phyloP scores from a whole-genome alignment of 208 protist species.

The Leishmania arabica region DNA sequence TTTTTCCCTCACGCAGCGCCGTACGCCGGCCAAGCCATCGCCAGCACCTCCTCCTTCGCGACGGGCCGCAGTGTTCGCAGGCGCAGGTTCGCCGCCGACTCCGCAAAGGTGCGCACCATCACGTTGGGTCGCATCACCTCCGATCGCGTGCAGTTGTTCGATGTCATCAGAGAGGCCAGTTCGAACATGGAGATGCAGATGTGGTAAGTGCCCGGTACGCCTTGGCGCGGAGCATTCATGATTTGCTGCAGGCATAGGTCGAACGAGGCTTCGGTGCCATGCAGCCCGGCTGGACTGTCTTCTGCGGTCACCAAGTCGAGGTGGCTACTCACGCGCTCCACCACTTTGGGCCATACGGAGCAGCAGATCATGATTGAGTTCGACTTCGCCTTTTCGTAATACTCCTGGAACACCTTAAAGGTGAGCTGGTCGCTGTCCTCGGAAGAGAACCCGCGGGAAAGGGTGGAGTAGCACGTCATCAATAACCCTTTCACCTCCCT shows the following conservation, averaged over 20 bases:
- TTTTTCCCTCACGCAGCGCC: conserved; percentile 1
- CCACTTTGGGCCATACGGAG: conserved; percentile 56
- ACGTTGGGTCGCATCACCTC: conserved; percentile 33
- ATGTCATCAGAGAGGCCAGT: conserved; percentile 36
- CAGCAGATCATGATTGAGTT: conserved; percentile 53
- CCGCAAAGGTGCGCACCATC: conserved; percentile 28
- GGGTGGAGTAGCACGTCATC: conserved; percentile 32
- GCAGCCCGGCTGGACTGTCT: conserved; percentile 7
- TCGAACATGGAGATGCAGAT: conserved; percentile 65
- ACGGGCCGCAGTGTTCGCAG: conserved; percentile 34
- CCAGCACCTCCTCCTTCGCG: conserved; percentile 25
- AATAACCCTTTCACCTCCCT: conserved; percentile 29
- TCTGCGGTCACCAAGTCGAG: conserved; percentile 43
- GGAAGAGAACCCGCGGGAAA: conserved; percentile 40
- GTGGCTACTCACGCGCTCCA: conserved; percentile 41
- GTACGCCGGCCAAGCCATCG: conserved; percentile 29
- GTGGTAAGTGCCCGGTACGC: conserved; percentile 52
- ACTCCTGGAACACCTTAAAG: conserved; percentile 61
- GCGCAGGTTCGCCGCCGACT: conserved; percentile 35
- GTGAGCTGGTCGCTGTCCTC: conserved; percentile 55
- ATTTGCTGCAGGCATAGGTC: conserved; percentile 27
- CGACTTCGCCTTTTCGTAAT: conserved; percentile 69
- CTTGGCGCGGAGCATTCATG: conserved; percentile 41
- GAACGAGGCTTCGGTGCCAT: conserved; percentile 17
- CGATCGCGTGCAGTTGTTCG: conserved; percentile 25